Evolutionary conservation across 148 eudicot genomes (phyloP).

Genomic region (Rhododendron kiyosumense): DNA sequence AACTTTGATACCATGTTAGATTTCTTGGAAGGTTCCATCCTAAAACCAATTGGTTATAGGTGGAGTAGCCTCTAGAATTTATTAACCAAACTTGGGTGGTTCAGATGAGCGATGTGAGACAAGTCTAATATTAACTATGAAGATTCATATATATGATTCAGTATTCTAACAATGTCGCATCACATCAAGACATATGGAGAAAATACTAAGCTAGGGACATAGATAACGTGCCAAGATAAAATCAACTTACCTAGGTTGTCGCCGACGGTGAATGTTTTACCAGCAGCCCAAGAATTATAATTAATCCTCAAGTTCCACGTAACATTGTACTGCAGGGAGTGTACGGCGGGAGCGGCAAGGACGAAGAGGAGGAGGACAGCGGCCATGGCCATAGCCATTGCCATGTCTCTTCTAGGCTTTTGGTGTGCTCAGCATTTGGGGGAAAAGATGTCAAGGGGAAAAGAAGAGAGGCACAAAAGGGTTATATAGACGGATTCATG

Average conservation of each 20-base stretch:
- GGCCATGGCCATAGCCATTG: not conserved
- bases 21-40: too few species aligned
- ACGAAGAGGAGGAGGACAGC: constrained; percentile 13
- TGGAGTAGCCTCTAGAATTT: too few species aligned
- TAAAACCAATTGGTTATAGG: too few species aligned
- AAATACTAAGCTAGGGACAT: not conserved
- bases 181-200: not conserved
- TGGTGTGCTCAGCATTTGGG: not conserved
- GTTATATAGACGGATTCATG: not conserved
- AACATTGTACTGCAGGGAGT: not conserved
- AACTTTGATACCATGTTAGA: too few species aligned
- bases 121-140: not conserved
- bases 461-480: not conserved
- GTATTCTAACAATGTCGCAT: not conserved
- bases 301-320: not conserved
- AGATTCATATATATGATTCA: not conserved
- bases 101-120: too few species aligned
- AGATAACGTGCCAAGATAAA: not conserved
- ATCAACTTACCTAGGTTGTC: constrained; percentile 21
- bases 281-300: constrained; percentile 10
- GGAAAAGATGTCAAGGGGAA: not conserved
- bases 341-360: constrained; percentile 13
- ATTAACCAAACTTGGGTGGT: too few species aligned
- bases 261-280: constrained; percentile 13
- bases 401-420: not conserved